A percentile compares a stretch with the other conserved stretches of the same genome.
Evolutionary conservation across 2,329 filamentous ascomycete species (phyloP).

Genomic region (Monosporascus ibericus): DNA sequence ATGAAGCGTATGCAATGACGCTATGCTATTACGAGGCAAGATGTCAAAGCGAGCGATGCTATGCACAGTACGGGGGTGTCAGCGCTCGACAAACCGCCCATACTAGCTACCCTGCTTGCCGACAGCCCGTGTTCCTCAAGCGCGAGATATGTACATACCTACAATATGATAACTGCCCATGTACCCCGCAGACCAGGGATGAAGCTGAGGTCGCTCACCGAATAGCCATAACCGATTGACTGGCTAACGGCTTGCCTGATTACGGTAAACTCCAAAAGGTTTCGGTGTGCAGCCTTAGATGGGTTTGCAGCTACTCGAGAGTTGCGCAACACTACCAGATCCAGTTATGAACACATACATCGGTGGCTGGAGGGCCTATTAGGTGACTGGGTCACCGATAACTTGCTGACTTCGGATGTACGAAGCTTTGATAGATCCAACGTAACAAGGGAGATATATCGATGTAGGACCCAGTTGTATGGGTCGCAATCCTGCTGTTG

Average conservation of each 20-base stretch:
- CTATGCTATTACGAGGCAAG: slow-evolving; percentile 2
- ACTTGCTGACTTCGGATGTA: background rate
- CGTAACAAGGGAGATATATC: background rate
- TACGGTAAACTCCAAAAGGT: too few relatives aligned
- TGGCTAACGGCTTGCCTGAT: too few relatives aligned
- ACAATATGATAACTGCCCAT: background rate
- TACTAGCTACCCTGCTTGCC: background rate
- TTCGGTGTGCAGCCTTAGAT: too few relatives aligned
- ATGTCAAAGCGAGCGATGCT: background rate
- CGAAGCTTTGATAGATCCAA: background rate
- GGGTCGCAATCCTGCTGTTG: background rate
- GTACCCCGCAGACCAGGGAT: background rate
- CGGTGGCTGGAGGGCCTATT: background rate
- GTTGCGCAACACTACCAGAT: too few relatives aligned
- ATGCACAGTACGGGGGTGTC: background rate
- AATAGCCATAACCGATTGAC: too few relatives aligned
- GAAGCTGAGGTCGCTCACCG: background rate
- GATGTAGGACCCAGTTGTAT: background rate
- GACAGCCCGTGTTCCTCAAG: background rate
- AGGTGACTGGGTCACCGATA: background rate
- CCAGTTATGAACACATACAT: too few relatives aligned
- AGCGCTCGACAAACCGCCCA: background rate
- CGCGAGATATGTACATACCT: background rate
- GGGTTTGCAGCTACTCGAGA: too few relatives aligned
- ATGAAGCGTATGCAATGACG: slow-evolving; percentile 4